Base-by-base conservation (phyloP, 2,329 filamentous ascomycete genomes). In the Cryphonectria nitschkei region DNA sequence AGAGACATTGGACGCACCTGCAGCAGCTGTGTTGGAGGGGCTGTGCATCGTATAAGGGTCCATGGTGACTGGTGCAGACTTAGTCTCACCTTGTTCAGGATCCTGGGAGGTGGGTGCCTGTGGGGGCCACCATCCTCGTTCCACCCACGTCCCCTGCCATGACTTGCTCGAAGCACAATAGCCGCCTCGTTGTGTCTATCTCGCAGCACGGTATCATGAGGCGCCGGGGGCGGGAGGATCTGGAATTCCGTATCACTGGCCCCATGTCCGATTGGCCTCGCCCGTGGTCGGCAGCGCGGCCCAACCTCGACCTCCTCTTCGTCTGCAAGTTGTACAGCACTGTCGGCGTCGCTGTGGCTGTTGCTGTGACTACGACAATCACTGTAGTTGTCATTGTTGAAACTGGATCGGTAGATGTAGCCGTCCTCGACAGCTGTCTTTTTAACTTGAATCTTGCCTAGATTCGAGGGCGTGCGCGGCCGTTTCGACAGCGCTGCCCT, bases 81-180 rank as follows among this genome's bases (percentile, higher is more conserved):
- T 52, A 60, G 64, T 67, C 70, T 72, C 68, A 72, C 67, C 70
- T 69, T 72, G 37, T 64, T 46, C 8, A 37, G 56, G 58, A 34
- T 34, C 62, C 56, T 66, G 43, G 54, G 56, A 52, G 39, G 34
- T n/a, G 50, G 46, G 50, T 22, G 29, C 50, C 9, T 56, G 64
- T 13, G 50, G 64, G 22, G 64, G 26, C 52, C 41, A 32, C 46
- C 58, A 58, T 39, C 63, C 58, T 69, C 62, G 58, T 34, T 29
- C 37, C 41, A n/a, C 61, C 41, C 13, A 16, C 11, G 14, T 46
- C 61, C 39, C 39, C n/a, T 64, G 22, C 50, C 58, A 34, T 50
- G 19, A 41, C n/a, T 39, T 52, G 34, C 43, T 46, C n/a, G 54
- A 58, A 58, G 54, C 61, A 64, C 26, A 29, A 19, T n/a, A 46